A percentile compares a stretch with the other conserved stretches of the same genome.
Conservation (phyloP, 202 grass and related monocot genomes). For the Panicum virgatum region DNA sequence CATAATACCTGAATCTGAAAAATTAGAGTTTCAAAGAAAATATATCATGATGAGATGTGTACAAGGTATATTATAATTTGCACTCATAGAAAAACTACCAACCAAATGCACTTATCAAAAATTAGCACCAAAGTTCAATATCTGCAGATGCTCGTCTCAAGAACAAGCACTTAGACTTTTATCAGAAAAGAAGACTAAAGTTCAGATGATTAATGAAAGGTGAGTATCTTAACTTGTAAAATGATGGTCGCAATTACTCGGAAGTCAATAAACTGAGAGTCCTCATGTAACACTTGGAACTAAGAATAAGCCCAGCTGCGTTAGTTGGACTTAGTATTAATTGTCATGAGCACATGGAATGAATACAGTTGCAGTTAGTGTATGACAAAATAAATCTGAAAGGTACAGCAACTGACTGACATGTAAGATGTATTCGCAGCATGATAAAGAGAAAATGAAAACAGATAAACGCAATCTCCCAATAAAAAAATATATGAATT, state of each 20-base stretch:
- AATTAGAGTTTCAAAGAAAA: slow-evolving; percentile 23
- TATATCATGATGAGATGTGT: not conserved
- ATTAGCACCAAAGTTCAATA: not conserved
- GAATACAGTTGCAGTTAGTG: not conserved
- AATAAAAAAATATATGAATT: not conserved
- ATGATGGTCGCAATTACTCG: not conserved
- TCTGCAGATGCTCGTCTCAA: not conserved
- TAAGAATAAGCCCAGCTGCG: not conserved
- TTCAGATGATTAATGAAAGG: not conserved
- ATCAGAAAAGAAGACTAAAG: not conserved
- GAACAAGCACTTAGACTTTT: not conserved
- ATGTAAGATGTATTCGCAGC: not conserved
- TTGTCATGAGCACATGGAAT: not conserved
- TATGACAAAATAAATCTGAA: not conserved
- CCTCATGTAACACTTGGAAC: not conserved
- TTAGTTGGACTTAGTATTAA: not conserved
- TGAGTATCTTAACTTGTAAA: not conserved
- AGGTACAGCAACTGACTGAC: not conserved
- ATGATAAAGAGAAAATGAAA: not conserved
- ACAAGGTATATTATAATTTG: not conserved
- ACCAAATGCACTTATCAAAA: not conserved
- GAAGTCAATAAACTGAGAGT: not conserved
- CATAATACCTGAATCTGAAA: slow-evolving; percentile 44
- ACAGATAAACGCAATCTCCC: not conserved
- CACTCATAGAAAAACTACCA: not conserved